Base-by-base conservation (phyloP, 805 yeast genomes). In the Wickerhamomyces mucosus region DNA sequence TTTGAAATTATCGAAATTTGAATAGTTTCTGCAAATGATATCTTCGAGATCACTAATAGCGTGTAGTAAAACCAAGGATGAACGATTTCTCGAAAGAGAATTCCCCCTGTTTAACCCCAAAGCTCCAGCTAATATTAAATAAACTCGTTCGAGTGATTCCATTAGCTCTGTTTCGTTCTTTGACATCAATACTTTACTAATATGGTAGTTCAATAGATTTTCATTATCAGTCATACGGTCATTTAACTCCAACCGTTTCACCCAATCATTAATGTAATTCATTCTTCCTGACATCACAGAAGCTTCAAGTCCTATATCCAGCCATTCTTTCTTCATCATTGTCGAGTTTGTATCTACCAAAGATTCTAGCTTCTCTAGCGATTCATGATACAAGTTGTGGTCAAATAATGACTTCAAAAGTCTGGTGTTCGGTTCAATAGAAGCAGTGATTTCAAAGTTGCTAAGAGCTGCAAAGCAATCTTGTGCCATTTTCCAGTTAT, bases 401-500 rank as follows among this genome's bases (percentile, higher is more conserved):
- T 80, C 79, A 37, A 74, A 75, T 39, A 86, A 60, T 2, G 94
- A 82, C 35, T 72, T 72, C 32, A 89, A 49, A 39, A 80, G 58
- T 25, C 78, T 75, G 0, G 79, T 65, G n/a, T 66, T 52, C 11
- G 51, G 32, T 28, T 53, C 39, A 10, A 36, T 34, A 3, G 49
- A 49, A 4, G 56, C 44, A 50, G 67, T 32, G 27, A 34, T 6
- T 15, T 54, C 37, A 24, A 48, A 43, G 11, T 61, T 63, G 3
- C 82, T 73, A 27, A 80, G 55, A 0, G 78, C 82, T 28, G 76
- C 77, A 43, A 84, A 78, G 22, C 95, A 84, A 38, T 83, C 86
- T 39, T 84, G 81, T 0, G 96, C 94, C 45, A 84, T 68, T 25
- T 75, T 67, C 95, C 96, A 86, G 45, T 79, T 79, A 25, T 82